phyloP scores from a whole-genome alignment of 2,329 filamentous ascomycete species.

The Sordariomycetes sp. region DNA sequence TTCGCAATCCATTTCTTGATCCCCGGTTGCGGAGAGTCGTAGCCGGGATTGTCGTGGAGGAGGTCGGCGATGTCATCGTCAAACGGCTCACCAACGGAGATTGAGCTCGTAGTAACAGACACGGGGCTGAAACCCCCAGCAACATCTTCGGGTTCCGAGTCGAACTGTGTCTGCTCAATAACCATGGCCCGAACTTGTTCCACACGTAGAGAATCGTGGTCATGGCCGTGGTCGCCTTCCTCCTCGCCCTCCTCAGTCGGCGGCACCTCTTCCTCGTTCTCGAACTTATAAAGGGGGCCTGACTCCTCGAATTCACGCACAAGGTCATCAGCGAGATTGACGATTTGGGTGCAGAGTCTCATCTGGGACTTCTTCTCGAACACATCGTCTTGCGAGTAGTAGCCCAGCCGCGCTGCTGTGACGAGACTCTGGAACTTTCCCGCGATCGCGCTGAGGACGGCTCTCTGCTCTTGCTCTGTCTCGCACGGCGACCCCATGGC shows the following conservation, averaged over 20 bases:
- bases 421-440: conserved; percentile 10
- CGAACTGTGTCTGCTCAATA: no score
- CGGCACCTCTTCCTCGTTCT: background rate
- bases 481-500: conserved; percentile 8
- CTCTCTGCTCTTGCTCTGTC: conserved; percentile 9
- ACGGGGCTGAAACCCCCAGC: background rate
- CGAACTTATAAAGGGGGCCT: conserved; percentile 11
- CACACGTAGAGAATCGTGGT: no score
- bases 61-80: conserved; percentile 6
- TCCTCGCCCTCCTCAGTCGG: background rate
- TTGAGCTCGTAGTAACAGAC: background rate
- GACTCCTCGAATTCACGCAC: background rate
- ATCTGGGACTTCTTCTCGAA: conserved; percentile 8
- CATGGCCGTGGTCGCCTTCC: background rate
- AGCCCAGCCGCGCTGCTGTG: conserved; percentile 6
- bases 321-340: conserved; percentile 11
- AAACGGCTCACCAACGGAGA: background rate
- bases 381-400: conserved; percentile 7
- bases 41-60: conserved; percentile 1
- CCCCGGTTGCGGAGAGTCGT: background rate
- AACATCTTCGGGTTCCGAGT: background rate
- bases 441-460: conserved; percentile 9
- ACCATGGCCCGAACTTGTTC: no score
- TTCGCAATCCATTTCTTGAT: conserved; percentile 13
- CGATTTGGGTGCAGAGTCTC: conserved; percentile 12